A percentile compares a stretch with the other conserved stretches of the same genome.
Conservation (phyloP, 768 basidiomycete species). For the Kwoniella sp. region DNA sequence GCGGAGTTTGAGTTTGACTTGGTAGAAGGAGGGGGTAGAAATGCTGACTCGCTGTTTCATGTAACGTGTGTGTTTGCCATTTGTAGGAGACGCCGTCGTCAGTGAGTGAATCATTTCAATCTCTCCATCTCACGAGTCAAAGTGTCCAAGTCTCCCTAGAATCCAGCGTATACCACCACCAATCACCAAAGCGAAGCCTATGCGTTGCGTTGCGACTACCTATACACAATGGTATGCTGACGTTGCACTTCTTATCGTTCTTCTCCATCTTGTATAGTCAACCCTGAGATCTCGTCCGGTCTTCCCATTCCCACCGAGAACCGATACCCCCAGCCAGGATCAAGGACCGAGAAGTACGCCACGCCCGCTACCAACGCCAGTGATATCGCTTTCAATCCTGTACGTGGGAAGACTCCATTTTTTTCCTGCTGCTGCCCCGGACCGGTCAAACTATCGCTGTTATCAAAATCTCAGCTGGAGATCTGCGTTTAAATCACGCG, state of each 20-base stretch:
- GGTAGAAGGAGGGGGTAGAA: background rate
- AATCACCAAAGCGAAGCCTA: too few species aligned
- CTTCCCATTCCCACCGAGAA: constrained; percentile 73
- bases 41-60: constrained; percentile 11
- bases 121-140: background rate
- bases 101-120: constrained; percentile 32
- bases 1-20: too few species aligned
- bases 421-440: background rate
- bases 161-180: background rate
- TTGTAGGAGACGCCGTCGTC: constrained; percentile 74
- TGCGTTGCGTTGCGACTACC: too few species aligned
- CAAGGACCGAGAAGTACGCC: constrained; percentile 79
- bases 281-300: constrained; percentile 88
- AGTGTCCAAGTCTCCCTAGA: background rate
- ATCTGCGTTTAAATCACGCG: too few species aligned
- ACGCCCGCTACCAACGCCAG: constrained; percentile 86
- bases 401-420: constrained; percentile 14
- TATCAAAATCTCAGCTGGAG: too few species aligned
- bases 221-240: too few species aligned
- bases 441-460: too few species aligned
- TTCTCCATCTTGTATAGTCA: constrained; percentile 58
- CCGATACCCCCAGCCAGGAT: constrained; percentile 85
- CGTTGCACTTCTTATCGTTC: background rate
- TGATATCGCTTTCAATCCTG: constrained; percentile 49
- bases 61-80: background rate